A percentile compares a stretch with the other conserved stretches of the same genome.
These are phyloP conservation scores for Hibiscus syriacus DNA, from an alignment of 345 rosid species.

Conservation along the genomic window DNA sequence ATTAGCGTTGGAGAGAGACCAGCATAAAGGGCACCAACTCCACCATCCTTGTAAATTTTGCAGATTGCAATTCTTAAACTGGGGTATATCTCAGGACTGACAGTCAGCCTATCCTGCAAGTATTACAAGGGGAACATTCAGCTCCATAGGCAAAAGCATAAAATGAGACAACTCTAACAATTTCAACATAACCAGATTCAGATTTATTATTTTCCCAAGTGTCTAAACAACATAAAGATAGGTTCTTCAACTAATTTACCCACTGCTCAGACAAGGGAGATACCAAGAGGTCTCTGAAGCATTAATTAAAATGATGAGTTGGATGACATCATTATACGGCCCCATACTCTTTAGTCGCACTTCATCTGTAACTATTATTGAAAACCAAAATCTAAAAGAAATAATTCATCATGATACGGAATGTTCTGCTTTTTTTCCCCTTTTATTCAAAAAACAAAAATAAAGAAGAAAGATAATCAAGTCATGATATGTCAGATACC, in stretches of 20 bases:
- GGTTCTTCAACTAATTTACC: neutral
- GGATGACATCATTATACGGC: neutral
- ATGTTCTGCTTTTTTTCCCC: neutral
- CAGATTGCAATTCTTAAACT: constrained; percentile 60
- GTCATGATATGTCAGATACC: constrained; percentile 31
- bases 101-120: constrained; percentile 87
- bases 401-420: neutral
- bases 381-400: neutral
- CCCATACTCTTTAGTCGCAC: neutral
- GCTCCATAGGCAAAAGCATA: neutral
- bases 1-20: constrained; percentile 78
- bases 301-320: neutral
- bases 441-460: too few relatives aligned
- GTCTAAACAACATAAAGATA: neutral
- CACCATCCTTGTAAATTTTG: constrained; percentile 76
- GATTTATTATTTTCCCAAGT: neutral
- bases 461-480: neutral
- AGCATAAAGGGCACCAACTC: constrained; percentile 74
- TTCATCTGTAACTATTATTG: neutral
- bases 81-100: constrained; percentile 84
- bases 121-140: constrained; percentile 18
- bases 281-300: neutral
- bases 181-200: neutral
- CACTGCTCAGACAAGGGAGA: neutral
- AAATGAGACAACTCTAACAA: neutral